A percentile compares a stretch with the other conserved stretches of the same genome.
Conservation (phyloP, 176 grass and related monocot genomes). For the Oryza punctata region DNA sequence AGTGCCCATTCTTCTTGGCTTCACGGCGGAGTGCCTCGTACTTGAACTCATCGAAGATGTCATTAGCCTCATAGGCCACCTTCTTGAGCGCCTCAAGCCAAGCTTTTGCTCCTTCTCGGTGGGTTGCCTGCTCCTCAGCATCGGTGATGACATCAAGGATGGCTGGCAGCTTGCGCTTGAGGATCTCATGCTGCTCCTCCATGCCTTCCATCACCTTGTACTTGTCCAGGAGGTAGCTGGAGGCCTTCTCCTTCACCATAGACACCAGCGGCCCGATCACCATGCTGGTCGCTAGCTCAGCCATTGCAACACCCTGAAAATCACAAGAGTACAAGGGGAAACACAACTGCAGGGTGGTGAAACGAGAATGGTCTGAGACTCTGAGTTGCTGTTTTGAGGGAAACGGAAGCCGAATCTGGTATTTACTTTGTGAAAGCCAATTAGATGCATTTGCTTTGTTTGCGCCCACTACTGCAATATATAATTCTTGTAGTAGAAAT, state of each 20-base stretch:
- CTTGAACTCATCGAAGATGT: conserved; percentile 41
- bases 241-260: not conserved
- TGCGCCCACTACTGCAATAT: no score
- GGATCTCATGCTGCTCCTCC: conserved; percentile 10
- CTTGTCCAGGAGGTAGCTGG: not conserved
- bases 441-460: no score
- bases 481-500: no score
- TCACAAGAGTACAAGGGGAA: no score
- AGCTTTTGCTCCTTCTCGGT: not conserved
- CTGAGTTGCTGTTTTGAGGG: no score
- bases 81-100: conserved; percentile 7
- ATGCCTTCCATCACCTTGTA: conserved; percentile 9
- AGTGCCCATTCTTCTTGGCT: not conserved
- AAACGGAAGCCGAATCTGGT: no score
- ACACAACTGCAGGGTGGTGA: no score
- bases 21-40: conserved; percentile 19
- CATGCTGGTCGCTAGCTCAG: not conserved
- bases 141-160: not conserved
- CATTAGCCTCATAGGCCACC: conserved; percentile 36
- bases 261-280: not conserved
- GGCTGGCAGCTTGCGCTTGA: not conserved
- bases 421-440: no score
- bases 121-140: not conserved
- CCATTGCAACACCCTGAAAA: not conserved
- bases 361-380: no score